A percentile compares a stretch with the other conserved stretches of the same genome.
Conservation (phyloP, 441 rosid genomes). For the Pelargonium cotyledonis region DNA sequence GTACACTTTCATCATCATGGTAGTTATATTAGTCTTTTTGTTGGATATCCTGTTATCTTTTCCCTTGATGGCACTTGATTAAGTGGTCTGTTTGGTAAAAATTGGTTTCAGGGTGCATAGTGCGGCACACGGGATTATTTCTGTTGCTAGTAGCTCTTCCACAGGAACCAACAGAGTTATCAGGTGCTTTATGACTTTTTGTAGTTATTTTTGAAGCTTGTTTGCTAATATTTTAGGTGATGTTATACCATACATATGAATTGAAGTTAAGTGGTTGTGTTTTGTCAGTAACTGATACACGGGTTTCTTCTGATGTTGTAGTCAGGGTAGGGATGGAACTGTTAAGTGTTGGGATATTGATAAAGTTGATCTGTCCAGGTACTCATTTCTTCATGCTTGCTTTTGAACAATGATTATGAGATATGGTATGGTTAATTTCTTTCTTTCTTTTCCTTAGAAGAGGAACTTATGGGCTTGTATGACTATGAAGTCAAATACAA, state of each 20-base stretch:
- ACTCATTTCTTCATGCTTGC: slow-evolving; percentile 7
- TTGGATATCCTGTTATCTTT: slow-evolving; percentile 5
- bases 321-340: slow-evolving; percentile 95
- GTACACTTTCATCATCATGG: slow-evolving; percentile 67
- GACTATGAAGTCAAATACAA: background rate
- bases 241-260: too few relatives aligned
- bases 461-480: background rate
- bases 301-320: slow-evolving; percentile 21
- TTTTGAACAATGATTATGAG: slow-evolving; percentile 1
- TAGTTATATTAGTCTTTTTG: slow-evolving; percentile 16
- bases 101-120: slow-evolving; percentile 63
- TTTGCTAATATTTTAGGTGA: background rate
- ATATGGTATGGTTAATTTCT: background rate
- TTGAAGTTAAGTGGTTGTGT: too few relatives aligned
- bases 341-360: slow-evolving; percentile 80
- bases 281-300: background rate
- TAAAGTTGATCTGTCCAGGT: slow-evolving; percentile 85
- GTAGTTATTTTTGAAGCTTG: background rate
- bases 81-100: background rate
- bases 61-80: slow-evolving; percentile 5
- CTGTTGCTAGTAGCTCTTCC: slow-evolving; percentile 51
- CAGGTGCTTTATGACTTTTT: slow-evolving; percentile 38
- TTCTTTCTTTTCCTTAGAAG: background rate
- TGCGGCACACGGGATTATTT: slow-evolving; percentile 72
- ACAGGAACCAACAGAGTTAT: slow-evolving; percentile 58